These are phyloP conservation scores for Rhizopus delemar DNA, from an alignment of 371 early-diverging fungal genomes.

Conservation along the genomic window DNA sequence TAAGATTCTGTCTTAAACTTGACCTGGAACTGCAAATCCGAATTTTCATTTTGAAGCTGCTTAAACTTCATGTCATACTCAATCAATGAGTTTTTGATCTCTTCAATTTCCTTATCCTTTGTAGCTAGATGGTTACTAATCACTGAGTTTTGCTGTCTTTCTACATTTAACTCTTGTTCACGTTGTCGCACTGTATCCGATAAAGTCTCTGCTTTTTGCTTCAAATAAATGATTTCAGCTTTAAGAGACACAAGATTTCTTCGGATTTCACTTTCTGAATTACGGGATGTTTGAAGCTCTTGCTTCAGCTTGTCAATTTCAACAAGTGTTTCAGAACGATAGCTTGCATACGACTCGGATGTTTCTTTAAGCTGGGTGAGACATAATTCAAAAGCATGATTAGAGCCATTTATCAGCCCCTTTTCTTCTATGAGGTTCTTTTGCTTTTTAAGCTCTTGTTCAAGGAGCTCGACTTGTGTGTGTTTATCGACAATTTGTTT, in stretches of 20 bases:
- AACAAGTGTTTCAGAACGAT: background rate
- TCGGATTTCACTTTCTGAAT: constrained; percentile 3
- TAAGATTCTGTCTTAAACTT: constrained; percentile 3
- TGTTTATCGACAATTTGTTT: background rate
- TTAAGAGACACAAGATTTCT: background rate
- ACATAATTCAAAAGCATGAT: background rate
- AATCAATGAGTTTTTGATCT: background rate
- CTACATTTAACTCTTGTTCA: constrained; percentile 1
- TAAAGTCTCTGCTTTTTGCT: background rate
- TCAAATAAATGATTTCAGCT: background rate
- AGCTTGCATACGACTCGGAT: background rate
- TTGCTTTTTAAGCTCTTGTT: background rate
- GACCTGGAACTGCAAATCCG: background rate
- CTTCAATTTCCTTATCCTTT: constrained; percentile 2
- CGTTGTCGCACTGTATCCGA: background rate
- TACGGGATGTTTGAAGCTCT: constrained; percentile 6
- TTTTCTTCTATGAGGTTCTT: background rate
- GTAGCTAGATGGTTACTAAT: background rate
- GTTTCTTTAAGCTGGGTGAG: background rate
- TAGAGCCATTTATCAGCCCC: background rate
- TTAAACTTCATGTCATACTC: constrained; percentile 2
- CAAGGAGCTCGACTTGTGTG: background rate
- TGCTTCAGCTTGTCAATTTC: constrained; percentile 10
- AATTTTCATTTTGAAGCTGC: constrained; percentile 1
- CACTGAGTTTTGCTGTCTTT: background rate